Conservation (phyloP, 1,284 basidiomycete species). For the Naganishia liquefaciens region DNA sequence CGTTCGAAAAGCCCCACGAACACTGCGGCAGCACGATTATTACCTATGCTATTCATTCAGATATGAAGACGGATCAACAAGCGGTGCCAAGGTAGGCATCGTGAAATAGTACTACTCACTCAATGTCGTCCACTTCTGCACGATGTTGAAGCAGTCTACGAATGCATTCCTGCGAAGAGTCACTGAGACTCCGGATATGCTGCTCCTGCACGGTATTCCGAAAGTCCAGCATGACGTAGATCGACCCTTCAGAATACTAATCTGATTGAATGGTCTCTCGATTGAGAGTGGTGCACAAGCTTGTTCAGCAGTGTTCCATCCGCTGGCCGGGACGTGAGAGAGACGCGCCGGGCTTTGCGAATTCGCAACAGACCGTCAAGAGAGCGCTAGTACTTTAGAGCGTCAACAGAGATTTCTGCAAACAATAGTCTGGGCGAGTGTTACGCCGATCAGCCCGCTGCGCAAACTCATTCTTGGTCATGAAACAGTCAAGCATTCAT, state of each 20-base stretch:
- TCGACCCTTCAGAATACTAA: neutral
- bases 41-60: slow-evolving; percentile 42
- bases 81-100: neutral
- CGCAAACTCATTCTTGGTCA: too few species aligned
- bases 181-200: slow-evolving; percentile 5
- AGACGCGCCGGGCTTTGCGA: too few species aligned
- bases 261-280: neutral
- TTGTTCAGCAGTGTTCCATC: too few species aligned
- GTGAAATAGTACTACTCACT: slow-evolving; percentile 8
- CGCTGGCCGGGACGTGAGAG: too few species aligned
- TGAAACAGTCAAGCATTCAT: too few species aligned
- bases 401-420: too few species aligned
- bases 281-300: too few species aligned
- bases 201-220: slow-evolving; percentile 19
- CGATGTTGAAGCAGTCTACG: slow-evolving; percentile 9
- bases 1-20: slow-evolving; percentile 74
- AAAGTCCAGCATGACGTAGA: slow-evolving; percentile 10
- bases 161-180: slow-evolving; percentile 12
- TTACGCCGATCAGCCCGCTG: too few species aligned
- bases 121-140: slow-evolving; percentile 4
- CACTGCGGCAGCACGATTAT: slow-evolving; percentile 63
- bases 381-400: too few species aligned
- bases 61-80: neutral
- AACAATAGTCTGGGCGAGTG: too few species aligned
- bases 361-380: too few species aligned